Evolutionary conservation across 768 basidiomycete species (phyloP).

Genomic region (Crepidotus variabilis): DNA sequence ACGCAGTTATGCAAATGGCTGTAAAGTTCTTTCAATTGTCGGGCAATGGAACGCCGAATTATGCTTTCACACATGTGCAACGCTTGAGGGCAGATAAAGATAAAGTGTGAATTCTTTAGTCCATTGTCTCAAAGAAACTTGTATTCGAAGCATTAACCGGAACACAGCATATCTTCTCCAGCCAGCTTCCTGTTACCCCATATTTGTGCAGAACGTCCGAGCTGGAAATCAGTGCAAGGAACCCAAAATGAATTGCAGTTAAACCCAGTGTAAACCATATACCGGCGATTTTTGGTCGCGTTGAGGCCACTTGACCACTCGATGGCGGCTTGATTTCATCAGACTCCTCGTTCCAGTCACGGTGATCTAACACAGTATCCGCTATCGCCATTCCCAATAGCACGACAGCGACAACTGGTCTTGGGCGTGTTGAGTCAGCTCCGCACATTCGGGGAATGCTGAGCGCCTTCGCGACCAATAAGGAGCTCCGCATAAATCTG

Average conservation of each 20-base stretch:
- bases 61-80: too few species aligned
- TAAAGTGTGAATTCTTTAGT: too few species aligned
- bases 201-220: too few species aligned
- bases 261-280: not conserved
- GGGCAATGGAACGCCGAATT: too few species aligned
- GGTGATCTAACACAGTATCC: conserved; percentile 19
- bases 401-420: conserved; percentile 12
- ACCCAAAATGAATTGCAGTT: not conserved
- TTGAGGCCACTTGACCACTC: not conserved
- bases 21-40: too few species aligned
- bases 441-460: conserved; percentile 17
- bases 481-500: conserved; percentile 15
- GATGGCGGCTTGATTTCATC: not conserved
- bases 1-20: too few species aligned
- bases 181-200: too few species aligned
- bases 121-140: too few species aligned
- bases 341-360: conserved; percentile 3
- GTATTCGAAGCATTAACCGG: not conserved
- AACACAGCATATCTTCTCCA: not conserved
- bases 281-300: not conserved
- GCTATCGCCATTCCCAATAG: conserved; percentile 20
- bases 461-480: conserved; percentile 17
- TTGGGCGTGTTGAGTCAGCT: conserved; percentile 11
- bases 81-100: too few species aligned
- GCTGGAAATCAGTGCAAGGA: not conserved